phyloP scores from a whole-genome alignment of 257 asterid genomes.

The Solanum sitiens region DNA sequence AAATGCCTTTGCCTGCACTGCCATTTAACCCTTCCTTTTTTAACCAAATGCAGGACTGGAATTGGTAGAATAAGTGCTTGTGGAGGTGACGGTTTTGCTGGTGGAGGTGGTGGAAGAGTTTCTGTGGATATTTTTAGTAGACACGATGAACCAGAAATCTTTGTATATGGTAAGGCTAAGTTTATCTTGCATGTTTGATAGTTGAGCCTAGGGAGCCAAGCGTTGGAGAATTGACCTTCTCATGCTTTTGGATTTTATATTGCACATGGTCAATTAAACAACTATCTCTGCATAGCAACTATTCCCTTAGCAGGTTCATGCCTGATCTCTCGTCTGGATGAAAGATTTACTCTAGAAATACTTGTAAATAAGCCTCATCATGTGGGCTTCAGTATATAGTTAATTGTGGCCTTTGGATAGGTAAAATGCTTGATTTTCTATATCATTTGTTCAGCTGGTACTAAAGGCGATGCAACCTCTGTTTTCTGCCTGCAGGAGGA shows the following conservation, averaged over 20 bases:
- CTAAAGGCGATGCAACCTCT: conserved; percentile 12
- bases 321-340: not conserved
- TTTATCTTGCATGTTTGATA: not conserved
- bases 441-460: not conserved
- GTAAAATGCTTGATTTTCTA: not conserved
- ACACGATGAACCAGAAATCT: conserved; percentile 79
- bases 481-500: conserved; percentile 60
- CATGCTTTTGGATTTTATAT: not conserved
- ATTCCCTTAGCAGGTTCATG: not conserved
- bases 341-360: not conserved
- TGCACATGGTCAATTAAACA: not conserved
- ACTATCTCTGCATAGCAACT: not conserved
- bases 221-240: not conserved
- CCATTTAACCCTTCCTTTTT: conserved; percentile 4
- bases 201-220: not conserved
- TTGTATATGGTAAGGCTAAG: conserved; percentile 55
- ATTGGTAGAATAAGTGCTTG: conserved; percentile 76
- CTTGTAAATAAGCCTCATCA: not conserved
- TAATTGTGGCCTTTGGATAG: not conserved
- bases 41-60: conserved; percentile 77
- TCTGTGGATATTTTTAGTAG: conserved; percentile 88
- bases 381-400: not conserved
- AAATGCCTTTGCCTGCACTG: not conserved
- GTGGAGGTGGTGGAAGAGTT: conserved; percentile 98
- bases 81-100: conserved; percentile 93